Evolutionary conservation across 768 basidiomycete species (phyloP).

Genomic region (Thelephora ganbajun): DNA sequence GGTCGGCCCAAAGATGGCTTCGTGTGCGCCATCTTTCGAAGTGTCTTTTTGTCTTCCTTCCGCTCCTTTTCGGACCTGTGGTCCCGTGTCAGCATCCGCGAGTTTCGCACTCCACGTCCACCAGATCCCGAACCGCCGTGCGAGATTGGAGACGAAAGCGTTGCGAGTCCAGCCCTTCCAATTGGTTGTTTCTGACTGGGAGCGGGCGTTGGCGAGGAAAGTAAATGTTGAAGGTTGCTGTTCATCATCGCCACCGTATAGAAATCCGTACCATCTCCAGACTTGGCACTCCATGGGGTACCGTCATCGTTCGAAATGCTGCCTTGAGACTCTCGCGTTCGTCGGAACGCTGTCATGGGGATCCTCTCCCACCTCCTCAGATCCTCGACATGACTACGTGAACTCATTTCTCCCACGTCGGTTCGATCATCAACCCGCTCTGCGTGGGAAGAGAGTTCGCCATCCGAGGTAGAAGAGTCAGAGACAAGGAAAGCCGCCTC

Average conservation of each 20-base stretch:
- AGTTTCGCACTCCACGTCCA: conserved; percentile 8
- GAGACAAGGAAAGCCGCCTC: conserved; percentile 59
- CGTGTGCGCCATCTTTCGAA: conserved; percentile 32
- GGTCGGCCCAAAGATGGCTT: conserved; percentile 5
- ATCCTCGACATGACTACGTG: conserved; percentile 29
- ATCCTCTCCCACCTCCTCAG: conserved; percentile 64
- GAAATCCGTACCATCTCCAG: conserved; percentile 20
- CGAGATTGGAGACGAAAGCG: conserved; percentile 9
- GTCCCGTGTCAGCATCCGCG: conserved; percentile 14
- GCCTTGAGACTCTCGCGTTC: conserved; percentile 30
- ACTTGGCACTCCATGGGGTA: conserved; percentile 9
- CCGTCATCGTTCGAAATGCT: conserved; percentile 5
- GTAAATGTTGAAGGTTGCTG: conserved; percentile 9
- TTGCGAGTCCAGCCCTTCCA: conserved; percentile 6
- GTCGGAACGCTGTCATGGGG: conserved; percentile 59
- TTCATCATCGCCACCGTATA: conserved; percentile 25
- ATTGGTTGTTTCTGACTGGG: conserved; percentile 6
- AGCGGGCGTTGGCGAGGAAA: conserved; percentile 7
- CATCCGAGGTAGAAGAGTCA: conserved; percentile 22
- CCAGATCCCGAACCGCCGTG: conserved; percentile 10
- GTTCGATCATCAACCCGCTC: conserved; percentile 6
- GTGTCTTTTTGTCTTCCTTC: conserved; percentile 49
- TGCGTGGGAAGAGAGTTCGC: not conserved
- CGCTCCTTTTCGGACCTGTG: conserved; percentile 39
- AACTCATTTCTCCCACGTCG: conserved; percentile 7